Base-by-base conservation (phyloP, 176 grass and related monocot species). In the Oryza nivara region DNA sequence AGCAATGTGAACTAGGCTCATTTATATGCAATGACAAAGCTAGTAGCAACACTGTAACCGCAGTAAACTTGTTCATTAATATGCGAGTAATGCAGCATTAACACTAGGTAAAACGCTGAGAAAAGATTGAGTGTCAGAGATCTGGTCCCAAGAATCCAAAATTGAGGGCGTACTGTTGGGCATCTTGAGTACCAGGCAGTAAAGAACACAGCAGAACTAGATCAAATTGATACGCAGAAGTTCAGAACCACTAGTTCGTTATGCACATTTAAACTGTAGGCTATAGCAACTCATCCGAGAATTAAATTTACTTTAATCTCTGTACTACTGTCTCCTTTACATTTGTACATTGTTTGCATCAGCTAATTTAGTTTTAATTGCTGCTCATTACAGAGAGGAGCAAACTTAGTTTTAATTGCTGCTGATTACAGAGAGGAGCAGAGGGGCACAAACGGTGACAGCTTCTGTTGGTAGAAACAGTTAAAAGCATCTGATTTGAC, bases 61-160 rank as follows among this genome's bases (percentile, higher is more conserved):
- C 72, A 74, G 72, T 51, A 30, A 51, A 51, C 7, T 74, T 45
- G 28, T 74, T 74, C 47, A 49, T 74, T 35, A 32, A 74, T 30
- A 74, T 25, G 45, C 14, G 28, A 49, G 25, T 47, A 49, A 49
- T 30, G 45, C 45, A 17, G 23, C 72, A 30, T 25, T 73, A 28
- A 73, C 26, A 74, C 45, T 9, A 52, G 1, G 19, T 25, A 52
- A 32, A 74, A 74, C 19, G 14, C 46, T 52, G 72, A 43, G 15
- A 47, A 30, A 44, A 10, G 5, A 6, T 74, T 32, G 25, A 3
- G 45, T 74, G 25, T 74, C 25, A 26, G 72, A 10, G 7, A 74
- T 30, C 0, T 48, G 43, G 44, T 28, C 44, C 71, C 71, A 30
- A 74, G 30, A 74, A 74, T 49, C 47, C 23, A 49, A 49, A 28